Evolutionary conservation across 768 basidiomycete genomes (phyloP), one percentile per base, ranked within the genome.

Genomic region (Mycena haematopus): DNA sequence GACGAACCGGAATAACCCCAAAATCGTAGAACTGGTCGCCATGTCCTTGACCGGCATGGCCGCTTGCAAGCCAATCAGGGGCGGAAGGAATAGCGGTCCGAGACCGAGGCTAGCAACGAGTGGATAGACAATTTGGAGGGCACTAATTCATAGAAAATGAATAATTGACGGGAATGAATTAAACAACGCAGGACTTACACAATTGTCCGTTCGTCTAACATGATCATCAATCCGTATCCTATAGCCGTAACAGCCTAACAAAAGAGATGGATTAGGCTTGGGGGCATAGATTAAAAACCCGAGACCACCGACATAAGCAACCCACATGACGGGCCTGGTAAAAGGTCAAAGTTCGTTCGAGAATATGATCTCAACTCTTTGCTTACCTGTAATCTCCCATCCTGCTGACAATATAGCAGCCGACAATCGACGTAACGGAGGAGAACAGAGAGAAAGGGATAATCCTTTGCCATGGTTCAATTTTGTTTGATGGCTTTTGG

Each of bases 1-100:
- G 24, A 56, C 75, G 31, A 69, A 87, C 85, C 90, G 81, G 68
- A 93, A 76, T 68, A 95, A 87, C 24, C 84, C 83, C 68, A 90
- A 89, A 0, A 86, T 86, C 1, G 84, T 79, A 0, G 92, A 91
- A 56, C 85, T 87, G 2, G 92, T 92, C 3, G 92, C 91, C 91
- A 94, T 92, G 65, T 93, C 91, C 67, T 86, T 88, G 24, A 91
- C 69, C 1, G 93, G 93, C 92, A 95, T 95, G 0, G 92, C 88
- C 2, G 91, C 90, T 75, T 95, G 93, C 13, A 95, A 72, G 19
- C 82, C 89, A 56, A 92, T 85, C 13, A 92, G 74, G 0, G 90
- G 91, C 5, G 80, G 80, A 83, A 88, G 86, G 80, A 91, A 92
- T 56, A 93, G 72, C 63, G 78, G 82, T 2, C 91, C 91, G 19